Base-by-base conservation (phyloP, 345 rosid species). In the Adansonia digitata region DNA sequence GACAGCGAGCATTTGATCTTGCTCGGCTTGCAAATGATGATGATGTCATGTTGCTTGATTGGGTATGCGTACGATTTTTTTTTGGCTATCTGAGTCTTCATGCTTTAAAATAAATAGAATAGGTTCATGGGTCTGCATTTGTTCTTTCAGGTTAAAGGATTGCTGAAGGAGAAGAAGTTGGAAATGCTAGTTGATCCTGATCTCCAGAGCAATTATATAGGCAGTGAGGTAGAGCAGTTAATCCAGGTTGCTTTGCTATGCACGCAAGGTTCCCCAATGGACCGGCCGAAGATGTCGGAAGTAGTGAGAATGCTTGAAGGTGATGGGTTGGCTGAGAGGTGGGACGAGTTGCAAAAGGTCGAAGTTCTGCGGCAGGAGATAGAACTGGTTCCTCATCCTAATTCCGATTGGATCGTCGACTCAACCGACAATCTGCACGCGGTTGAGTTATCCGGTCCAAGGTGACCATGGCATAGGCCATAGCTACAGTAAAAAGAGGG, bases 1-100 rank as follows among this genome's bases (percentile, higher is more conserved):
- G 98, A 78, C 98, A 94, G 75, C 86, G 98, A 78, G 97, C 98
- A 3, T 92, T 94, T 5, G 98, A 94, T 86, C 98, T 94, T n/a
- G 98, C 98, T 57, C 87, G 98, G 74, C 91, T 94, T 1, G 97
- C 98, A 48, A 94, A 92, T 35, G 98, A 94, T 40, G 97, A 94
- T 17, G 97, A 94, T 64, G 97, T 92, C 85, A 94, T 94, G 98
- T 68, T 92, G 42, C 97, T 94, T 43, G 98, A 94, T 83, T 92
- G 98, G 98, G 98, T 94, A 91, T 65, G 84, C 76, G 5, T 29
- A 31, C n/a, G n/a, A 20, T 31, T 17, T 39, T 31, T 56, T 39
- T 7, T n/a, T n/a, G n/a, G 10, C 35, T 13, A 34, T 37, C 42
- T 51, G 13, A 48, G 13, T 53, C 14, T 20, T 71, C 35, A 11